Evolutionary conservation across 2,329 filamentous ascomycete species (phyloP).

Genomic region (Fusarium concolor): DNA sequence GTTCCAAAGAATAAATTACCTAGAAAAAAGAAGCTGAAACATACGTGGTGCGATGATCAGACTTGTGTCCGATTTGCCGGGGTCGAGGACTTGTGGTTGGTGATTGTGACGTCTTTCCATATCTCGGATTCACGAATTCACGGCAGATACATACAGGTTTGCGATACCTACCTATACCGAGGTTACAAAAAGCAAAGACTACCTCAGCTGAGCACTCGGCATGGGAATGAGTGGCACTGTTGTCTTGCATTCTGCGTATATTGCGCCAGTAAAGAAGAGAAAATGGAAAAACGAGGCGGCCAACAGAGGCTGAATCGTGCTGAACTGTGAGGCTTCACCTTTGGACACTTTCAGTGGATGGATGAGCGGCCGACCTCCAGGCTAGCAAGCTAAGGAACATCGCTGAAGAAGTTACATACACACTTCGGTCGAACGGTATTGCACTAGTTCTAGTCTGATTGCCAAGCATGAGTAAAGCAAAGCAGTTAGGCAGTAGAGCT

Average conservation of each 20-base stretch:
- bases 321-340: not conserved
- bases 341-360: not conserved
- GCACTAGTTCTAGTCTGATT: not conserved
- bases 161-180: not conserved
- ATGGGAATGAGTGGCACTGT: too few relatives aligned
- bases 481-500: too few relatives aligned
- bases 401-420: not conserved
- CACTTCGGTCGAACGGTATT: not conserved
- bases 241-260: not conserved
- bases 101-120: not conserved
- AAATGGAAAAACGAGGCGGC: not conserved
- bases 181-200: not conserved
- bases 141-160: not conserved
- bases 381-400: not conserved
- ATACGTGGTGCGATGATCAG: slow-evolving; percentile 1
- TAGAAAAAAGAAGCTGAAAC: not conserved
- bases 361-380: not conserved
- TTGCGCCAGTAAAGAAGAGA: not conserved
- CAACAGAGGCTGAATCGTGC: not conserved
- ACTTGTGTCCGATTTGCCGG: not conserved
- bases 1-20: not conserved
- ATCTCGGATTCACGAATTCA: not conserved
- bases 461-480: not conserved
- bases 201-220: not conserved
- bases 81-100: not conserved